These are phyloP conservation scores for Ogataea ramenticola DNA, from an alignment of 805 yeast species.

Conservation along the genomic window DNA sequence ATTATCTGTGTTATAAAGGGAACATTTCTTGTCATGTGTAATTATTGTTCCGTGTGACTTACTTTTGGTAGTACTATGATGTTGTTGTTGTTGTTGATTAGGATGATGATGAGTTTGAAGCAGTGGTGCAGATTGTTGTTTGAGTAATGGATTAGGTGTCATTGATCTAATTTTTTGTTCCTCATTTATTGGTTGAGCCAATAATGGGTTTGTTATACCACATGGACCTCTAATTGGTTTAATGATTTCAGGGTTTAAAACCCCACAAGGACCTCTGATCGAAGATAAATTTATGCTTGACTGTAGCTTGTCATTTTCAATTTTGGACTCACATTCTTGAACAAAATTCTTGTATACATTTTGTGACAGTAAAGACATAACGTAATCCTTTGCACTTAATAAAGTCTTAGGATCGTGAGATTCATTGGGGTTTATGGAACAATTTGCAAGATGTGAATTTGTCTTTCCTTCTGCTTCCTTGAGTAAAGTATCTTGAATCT, in stretches of 20 bases:
- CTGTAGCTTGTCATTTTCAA: constrained; percentile 2
- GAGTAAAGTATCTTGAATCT: constrained; percentile 24
- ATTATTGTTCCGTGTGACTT: no score
- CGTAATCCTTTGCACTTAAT: constrained; percentile 10
- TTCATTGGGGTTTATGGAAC: neutral
- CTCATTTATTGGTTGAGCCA: neutral
- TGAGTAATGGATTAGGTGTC: neutral
- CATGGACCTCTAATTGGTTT: neutral
- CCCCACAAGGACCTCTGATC: constrained; percentile 9
- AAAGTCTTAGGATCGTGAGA: constrained; percentile 12
- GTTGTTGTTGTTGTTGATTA: no score
- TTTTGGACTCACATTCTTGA: constrained; percentile 5
- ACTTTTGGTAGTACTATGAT: no score
- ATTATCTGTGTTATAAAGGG: no score
- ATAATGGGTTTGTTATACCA: neutral
- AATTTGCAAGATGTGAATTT: no score
- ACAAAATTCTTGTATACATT: constrained; percentile 15
- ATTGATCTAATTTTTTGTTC: neutral
- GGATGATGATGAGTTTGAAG: no score
- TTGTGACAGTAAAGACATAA: constrained; percentile 13
- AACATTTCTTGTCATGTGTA: no score
- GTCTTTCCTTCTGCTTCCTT: constrained; percentile 12
- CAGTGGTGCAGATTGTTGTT: no score
- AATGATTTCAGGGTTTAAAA: constrained; percentile 4
- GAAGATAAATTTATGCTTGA: neutral